These are phyloP conservation scores for Aspergillus pseudonomiae DNA, from an alignment of 2,329 filamentous ascomycete species.

Conservation along the genomic window DNA sequence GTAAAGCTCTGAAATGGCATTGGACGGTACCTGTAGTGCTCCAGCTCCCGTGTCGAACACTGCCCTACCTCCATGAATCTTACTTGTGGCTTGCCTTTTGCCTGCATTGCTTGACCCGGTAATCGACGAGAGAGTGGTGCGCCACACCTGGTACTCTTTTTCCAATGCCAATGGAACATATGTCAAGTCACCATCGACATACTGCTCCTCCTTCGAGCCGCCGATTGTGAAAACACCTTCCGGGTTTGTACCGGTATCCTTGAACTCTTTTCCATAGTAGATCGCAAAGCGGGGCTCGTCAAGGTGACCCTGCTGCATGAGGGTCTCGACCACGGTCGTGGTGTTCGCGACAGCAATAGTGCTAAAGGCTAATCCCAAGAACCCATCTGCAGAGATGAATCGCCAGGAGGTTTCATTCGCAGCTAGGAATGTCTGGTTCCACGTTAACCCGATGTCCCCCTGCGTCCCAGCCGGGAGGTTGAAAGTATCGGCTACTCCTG, in stretches of 20 bases:
- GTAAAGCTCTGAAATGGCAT: not conserved
- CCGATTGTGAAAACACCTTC: conserved; percentile 4
- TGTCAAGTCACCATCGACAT: not conserved
- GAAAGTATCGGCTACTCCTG: not conserved
- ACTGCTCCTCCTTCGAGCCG: not conserved
- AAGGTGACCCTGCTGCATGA: not conserved
- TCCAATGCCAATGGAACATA: not conserved
- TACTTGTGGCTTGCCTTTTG: not conserved
- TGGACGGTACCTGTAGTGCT: not conserved
- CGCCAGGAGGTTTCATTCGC: not conserved
- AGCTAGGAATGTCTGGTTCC: not conserved
- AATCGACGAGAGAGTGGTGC: not conserved
- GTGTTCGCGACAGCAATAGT: conserved; percentile 1
- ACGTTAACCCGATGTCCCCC: not conserved
- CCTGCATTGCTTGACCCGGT: not conserved
- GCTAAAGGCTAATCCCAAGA: conserved; percentile 2
- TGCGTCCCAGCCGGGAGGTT: not conserved
- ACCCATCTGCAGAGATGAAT: not conserved
- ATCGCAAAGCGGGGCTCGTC: not conserved
- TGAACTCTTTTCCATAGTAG: not conserved
- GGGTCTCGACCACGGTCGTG: not conserved
- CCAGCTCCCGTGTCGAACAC: conserved; percentile 3
- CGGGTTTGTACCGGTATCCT: not conserved
- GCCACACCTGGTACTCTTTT: not conserved
- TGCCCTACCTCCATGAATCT: not conserved